Evolutionary conservation across 306 rosid genomes (phyloP).

Genomic region (Macrotyloma uniflorum): DNA sequence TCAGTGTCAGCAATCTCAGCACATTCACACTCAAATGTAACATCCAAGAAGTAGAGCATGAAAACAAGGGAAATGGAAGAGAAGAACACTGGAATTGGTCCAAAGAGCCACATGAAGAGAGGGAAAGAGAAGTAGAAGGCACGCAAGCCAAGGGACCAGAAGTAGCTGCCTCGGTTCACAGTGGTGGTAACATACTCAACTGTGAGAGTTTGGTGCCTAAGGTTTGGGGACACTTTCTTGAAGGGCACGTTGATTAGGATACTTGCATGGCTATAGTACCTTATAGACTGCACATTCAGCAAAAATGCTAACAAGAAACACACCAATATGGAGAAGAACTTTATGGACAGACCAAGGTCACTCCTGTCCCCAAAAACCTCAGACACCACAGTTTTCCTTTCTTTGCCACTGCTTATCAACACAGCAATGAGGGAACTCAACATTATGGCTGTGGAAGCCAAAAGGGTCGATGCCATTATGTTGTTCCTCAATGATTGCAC

Average conservation of each 20-base stretch:
- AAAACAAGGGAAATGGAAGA: constrained; percentile 58
- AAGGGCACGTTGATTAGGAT: constrained; percentile 82
- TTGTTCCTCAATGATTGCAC: constrained; percentile 87
- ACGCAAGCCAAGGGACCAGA: constrained; percentile 84
- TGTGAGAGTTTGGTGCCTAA: constrained; percentile 46
- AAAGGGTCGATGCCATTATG: constrained; percentile 91
- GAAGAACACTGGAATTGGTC: constrained; percentile 77
- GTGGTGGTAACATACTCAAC: constrained; percentile 69
- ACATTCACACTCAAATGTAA: constrained; percentile 54
- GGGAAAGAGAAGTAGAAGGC: constrained; percentile 92
- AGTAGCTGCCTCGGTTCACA: constrained; percentile 80
- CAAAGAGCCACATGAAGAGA: constrained; percentile 85
- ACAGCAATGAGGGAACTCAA: constrained; percentile 79
- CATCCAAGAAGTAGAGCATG: constrained; percentile 75
- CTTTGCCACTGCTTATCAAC: constrained; percentile 52
- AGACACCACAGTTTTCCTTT: background rate
- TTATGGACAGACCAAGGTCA: constrained; percentile 51
- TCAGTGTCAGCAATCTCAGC: constrained; percentile 29
- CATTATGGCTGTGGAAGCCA: constrained; percentile 93
- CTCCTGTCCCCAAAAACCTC: constrained; percentile 57
- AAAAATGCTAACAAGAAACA: constrained; percentile 77
- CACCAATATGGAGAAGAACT: constrained; percentile 71
- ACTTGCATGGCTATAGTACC: constrained; percentile 86
- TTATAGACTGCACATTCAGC: constrained; percentile 81
- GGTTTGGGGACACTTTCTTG: constrained; percentile 51